Conservation (phyloP, 2,329 filamentous ascomycete species). For the Alternaria rosae region DNA sequence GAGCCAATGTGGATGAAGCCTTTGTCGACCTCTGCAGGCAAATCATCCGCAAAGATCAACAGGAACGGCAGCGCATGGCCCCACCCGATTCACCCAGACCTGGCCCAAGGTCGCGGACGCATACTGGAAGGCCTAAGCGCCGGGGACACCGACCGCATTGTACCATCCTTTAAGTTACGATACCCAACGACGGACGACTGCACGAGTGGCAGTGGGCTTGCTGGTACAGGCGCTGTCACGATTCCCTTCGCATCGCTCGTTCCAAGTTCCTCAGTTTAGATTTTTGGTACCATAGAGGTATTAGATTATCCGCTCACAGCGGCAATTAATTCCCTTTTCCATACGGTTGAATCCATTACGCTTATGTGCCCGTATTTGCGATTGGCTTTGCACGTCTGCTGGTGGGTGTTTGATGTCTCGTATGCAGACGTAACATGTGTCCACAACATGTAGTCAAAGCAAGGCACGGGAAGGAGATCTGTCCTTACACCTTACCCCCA, state of each 20-base stretch:
- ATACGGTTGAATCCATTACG: neutral
- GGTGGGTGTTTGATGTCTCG: neutral
- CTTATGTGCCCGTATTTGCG: conserved; percentile 11
- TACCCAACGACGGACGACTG: conserved; percentile 27
- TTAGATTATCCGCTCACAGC: conserved; percentile 30
- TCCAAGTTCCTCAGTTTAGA: conserved; percentile 11
- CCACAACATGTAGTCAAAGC: neutral
- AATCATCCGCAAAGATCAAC: conserved; percentile 77
- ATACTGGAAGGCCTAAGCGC: conserved; percentile 14
- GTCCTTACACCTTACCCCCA: conserved; percentile 5
- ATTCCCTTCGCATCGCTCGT: conserved; percentile 12
- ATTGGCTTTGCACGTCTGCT: conserved; percentile 3
- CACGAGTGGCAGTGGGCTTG: conserved; percentile 27
- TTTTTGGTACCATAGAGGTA: conserved; percentile 26
- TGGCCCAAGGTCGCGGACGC: conserved; percentile 15
- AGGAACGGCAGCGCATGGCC: conserved; percentile 33
- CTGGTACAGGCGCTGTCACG: conserved; percentile 31
- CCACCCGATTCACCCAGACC: conserved; percentile 25
- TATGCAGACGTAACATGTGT: neutral
- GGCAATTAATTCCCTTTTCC: conserved; percentile 24
- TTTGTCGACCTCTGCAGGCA: conserved; percentile 86
- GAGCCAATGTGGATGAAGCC: conserved; percentile 89
- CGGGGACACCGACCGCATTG: conserved; percentile 33
- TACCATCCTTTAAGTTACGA: conserved; percentile 38
- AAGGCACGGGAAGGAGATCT: conserved; percentile 1